Evolutionary conservation across 345 rosid genomes (phyloP), one percentile per base, ranked within the genome.

Genomic region (Odontarrhena argentea): DNA sequence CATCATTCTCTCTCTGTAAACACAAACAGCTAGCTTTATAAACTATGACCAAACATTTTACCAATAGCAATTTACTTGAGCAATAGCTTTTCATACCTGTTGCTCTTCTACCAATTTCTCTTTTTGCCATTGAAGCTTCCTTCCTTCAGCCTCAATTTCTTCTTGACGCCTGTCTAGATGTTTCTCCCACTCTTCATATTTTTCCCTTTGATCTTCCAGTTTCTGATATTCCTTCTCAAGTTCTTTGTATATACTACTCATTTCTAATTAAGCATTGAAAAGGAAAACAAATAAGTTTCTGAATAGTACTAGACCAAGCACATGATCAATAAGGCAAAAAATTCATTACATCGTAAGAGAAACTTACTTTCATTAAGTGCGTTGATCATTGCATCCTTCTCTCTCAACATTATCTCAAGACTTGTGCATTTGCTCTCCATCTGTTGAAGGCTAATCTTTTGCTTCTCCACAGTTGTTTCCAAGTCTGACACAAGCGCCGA

Each of bases 81-180:
- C 26, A 36, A 14, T 40, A 12, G 34, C 15, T 12, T 18, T 14
- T 11, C 49, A 40, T 32, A 85, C 98, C 86, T 83, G 83, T 28
- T 92, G 98, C 46, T 70, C 78, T 70, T 86, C 78, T 14, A 84
- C 98, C 78, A 92, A 47, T 68, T 46, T 84, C 58, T 69, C 60
- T 76, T 80, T 86, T 15, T 73, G 84, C 43, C 60, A 73, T 26
- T 70, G 64, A 62, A 89, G 76, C 69, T 74, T 81, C 67, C 66
- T 74, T 60, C 80, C 76, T 81, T 86, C 87, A 18, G 69, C 58
- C 63, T 86, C 88, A 74, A 81, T 83, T 37, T 67, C 47, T 25
- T 75, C 68, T 57, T 82, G 82, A n/a, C 83, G 82, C 50, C 55
- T 63, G 40, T 81, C 80, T 13, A 92, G 61, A 26, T 82, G 56